These are phyloP conservation scores for Globisporangium orthogonon DNA, from an alignment of 352 stramenopile species.

Conservation along the genomic window DNA sequence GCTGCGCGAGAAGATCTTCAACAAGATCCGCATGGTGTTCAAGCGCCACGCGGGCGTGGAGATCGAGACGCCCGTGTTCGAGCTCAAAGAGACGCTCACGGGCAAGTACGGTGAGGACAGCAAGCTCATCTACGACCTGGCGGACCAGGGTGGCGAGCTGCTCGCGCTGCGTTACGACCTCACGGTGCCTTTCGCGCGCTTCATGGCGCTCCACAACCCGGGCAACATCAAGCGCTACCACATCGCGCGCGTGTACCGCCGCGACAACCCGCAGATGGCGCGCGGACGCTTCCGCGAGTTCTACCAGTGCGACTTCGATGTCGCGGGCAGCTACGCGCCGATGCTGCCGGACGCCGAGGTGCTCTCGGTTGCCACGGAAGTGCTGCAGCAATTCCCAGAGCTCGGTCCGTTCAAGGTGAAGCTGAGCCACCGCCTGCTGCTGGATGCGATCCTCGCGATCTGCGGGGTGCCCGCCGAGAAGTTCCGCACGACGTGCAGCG, in stretches of 20 bases:
- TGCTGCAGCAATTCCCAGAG: slow-evolving; percentile 82
- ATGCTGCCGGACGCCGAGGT: slow-evolving; percentile 98
- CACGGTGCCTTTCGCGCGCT: slow-evolving; percentile 98
- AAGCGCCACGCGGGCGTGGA: slow-evolving; percentile 97
- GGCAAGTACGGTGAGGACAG: slow-evolving; percentile 99
- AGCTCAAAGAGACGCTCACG: slow-evolving; percentile 98
- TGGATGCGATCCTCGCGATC: slow-evolving; percentile 97
- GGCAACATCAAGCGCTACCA: slow-evolving; percentile 99
- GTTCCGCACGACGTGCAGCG: slow-evolving; percentile 96
- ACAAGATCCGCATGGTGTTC: slow-evolving; percentile 97
- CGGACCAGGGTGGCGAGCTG: slow-evolving; percentile 96
- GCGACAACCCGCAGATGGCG: slow-evolving; percentile 93
- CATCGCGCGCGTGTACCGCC: slow-evolving; percentile 96
- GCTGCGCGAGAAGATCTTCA: slow-evolving; percentile 95
- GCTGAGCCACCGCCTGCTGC: slow-evolving; percentile 94
- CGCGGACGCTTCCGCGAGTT: slow-evolving; percentile 97
- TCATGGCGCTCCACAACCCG: slow-evolving; percentile 95
- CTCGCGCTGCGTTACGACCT: slow-evolving; percentile 95
- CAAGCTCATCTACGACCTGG: slow-evolving; percentile 99
- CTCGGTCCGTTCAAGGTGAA: slow-evolving; percentile 95
- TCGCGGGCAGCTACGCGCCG: slow-evolving; percentile 91
- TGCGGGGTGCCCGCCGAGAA: slow-evolving; percentile 95
- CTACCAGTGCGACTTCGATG: slow-evolving; percentile 99
- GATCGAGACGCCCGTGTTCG: slow-evolving; percentile 98
- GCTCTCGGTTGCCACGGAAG: slow-evolving; percentile 92